Percentiles rank a stretch among this genome's conserved stretches.
These are phyloP conservation scores for Trichoderma atroviride DNA, from an alignment of 2,329 filamentous ascomycete genomes.

Conservation along the genomic window DNA sequence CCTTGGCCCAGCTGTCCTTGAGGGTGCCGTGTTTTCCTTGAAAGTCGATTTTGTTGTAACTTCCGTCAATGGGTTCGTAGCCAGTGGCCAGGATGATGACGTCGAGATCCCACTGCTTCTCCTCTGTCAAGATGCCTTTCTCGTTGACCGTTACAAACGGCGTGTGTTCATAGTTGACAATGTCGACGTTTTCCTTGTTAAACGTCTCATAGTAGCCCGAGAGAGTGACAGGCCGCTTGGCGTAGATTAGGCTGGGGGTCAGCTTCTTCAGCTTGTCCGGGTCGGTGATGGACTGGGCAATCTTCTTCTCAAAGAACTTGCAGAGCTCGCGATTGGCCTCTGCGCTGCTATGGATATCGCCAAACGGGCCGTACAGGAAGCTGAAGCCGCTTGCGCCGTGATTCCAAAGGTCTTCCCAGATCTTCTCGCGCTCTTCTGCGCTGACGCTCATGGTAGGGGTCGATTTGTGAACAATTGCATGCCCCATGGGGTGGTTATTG, in stretches of 20 bases:
- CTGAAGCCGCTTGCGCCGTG: not conserved
- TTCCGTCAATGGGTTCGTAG: not conserved
- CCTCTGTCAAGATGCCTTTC: not conserved
- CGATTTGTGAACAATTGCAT: not conserved
- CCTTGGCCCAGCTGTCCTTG: not conserved
- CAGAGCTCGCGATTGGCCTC: constrained; percentile 3
- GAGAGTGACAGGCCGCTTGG: not conserved
- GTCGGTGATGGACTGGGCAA: not conserved
- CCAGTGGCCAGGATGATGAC: constrained; percentile 1
- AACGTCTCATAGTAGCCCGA: constrained; percentile 2
- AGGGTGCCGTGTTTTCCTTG: not conserved
- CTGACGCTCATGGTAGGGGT: constrained; percentile 6
- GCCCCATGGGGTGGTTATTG: not conserved
- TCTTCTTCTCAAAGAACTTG: constrained; percentile 1
- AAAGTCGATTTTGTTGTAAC: not conserved
- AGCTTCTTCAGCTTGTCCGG: not conserved
- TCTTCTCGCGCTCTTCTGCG: not conserved
- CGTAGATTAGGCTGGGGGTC: not conserved
- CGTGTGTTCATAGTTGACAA: not conserved
- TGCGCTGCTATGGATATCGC: not conserved
- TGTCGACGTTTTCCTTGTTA: constrained; percentile 2
- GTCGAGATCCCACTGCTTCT: not conserved
- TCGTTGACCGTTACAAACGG: not conserved
- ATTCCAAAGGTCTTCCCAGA: not conserved
- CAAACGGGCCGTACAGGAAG: not conserved